phyloP scores from a whole-genome alignment of 176 grass and related monocot genomes.

The Eragrostis curvula region DNA sequence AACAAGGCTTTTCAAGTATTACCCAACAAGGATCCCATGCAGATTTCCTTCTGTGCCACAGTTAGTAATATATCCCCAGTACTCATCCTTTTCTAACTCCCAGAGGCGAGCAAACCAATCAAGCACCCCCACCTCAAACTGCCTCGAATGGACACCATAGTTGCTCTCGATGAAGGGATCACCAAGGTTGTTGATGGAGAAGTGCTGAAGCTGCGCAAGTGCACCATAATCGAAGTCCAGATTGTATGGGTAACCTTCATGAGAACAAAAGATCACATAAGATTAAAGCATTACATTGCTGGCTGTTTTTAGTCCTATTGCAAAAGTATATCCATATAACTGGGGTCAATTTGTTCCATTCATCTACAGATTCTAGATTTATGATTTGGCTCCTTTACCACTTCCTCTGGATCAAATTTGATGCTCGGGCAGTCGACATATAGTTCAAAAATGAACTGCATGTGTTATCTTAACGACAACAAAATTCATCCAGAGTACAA shows the following conservation, averaged over 20 bases:
- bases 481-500: not conserved
- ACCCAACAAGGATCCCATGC: constrained; percentile 93
- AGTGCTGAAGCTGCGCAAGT: constrained; percentile 70
- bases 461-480: too few relatives aligned
- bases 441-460: too few relatives aligned
- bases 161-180: constrained; percentile 95
- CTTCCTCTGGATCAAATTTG: too few relatives aligned
- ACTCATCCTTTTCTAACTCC: constrained; percentile 74
- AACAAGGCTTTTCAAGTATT: constrained; percentile 36
- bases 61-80: constrained; percentile 94
- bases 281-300: not conserved
- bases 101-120: constrained; percentile 94
- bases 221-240: constrained; percentile 88
- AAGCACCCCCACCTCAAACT: constrained; percentile 85
- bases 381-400: not conserved
- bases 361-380: not conserved
- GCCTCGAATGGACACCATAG: constrained; percentile 85
- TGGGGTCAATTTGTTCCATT: not conserved
- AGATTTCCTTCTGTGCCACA: constrained; percentile 95
- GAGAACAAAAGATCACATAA: not conserved
- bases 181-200: constrained; percentile 87
- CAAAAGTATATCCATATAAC: not conserved
- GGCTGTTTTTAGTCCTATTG: not conserved
- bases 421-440: too few relatives aligned
- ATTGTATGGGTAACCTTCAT: constrained; percentile 85